Conservation (phyloP, 257 asterid genomes). For the Catharanthus roseus region DNA sequence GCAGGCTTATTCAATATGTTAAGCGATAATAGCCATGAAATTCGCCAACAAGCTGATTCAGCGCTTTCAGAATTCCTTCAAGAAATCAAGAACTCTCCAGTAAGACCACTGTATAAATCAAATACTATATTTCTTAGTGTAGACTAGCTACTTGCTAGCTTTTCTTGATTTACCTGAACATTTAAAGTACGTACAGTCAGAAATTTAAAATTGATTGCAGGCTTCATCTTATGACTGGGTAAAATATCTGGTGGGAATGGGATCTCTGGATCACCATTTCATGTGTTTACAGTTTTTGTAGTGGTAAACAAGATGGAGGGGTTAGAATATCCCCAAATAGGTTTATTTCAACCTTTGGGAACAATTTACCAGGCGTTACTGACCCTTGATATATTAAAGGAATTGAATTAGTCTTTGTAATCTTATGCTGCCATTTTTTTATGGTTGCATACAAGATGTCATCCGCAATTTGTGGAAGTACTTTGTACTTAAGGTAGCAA, state of each 20-base stretch:
- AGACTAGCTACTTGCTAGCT: neutral
- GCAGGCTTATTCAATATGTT: conserved; percentile 97
- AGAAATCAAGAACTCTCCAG: conserved; percentile 98
- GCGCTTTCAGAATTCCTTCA: conserved; percentile 99
- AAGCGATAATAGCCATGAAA: conserved; percentile 95
- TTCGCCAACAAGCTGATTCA: conserved; percentile 99
- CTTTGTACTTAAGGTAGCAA: neutral
- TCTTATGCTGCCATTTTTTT: neutral
- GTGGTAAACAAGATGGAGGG: neutral
- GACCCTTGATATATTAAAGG: neutral
- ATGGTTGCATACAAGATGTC: neutral
- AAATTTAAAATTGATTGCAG: neutral
- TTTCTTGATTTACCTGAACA: neutral
- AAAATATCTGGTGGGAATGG: neutral
- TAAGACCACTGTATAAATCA: conserved; percentile 39
- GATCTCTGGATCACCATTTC: neutral
- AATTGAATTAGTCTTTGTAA: neutral
- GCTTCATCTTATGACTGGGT: neutral
- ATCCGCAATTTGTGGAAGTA: neutral
- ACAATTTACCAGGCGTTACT: neutral
- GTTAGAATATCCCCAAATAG: neutral
- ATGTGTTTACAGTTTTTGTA: neutral
- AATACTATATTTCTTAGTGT: conserved; percentile 7
- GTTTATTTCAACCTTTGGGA: neutral
- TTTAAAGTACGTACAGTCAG: neutral